Conservation (phyloP, 2,329 filamentous ascomycete genomes). For the Penicillium sp. region DNA sequence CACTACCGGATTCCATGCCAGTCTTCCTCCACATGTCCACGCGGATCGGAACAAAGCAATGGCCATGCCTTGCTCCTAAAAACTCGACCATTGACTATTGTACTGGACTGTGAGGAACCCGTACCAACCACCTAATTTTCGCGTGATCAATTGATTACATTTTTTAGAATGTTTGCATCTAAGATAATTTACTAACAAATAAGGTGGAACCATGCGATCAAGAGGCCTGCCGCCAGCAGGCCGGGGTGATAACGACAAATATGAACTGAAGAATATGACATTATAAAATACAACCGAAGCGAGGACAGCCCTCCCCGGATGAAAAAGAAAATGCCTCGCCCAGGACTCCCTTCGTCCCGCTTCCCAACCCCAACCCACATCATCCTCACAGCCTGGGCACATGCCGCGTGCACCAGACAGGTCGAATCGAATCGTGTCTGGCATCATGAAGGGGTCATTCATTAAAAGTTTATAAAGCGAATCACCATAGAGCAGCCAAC, state of each 20-base stretch:
- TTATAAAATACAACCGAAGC: conserved; percentile 27
- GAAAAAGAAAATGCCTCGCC: conserved; percentile 12
- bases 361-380: conserved; percentile 6
- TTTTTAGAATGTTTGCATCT: conserved; percentile 24
- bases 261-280: conserved; percentile 27
- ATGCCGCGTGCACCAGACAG: conserved; percentile 20
- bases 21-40: neutral
- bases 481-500: conserved; percentile 19
- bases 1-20: neutral
- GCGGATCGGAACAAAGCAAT: conserved; percentile 2
- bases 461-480: conserved; percentile 26
- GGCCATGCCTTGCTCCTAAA: conserved; percentile 1
- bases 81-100: conserved; percentile 1
- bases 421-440: conserved; percentile 7
- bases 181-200: conserved; percentile 17
- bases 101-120: neutral
- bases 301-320: conserved; percentile 9
- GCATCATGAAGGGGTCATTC: conserved; percentile 28
- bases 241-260: conserved; percentile 26
- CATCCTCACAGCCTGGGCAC: conserved; percentile 15
- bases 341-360: neutral
- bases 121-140: neutral
- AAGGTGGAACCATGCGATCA: conserved; percentile 15
- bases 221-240: conserved; percentile 22
- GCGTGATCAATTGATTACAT: conserved; percentile 20